Evolutionary conservation across 371 early-diverging fungal species (phyloP).

Genomic region (Rhizopus arrhizus): DNA sequence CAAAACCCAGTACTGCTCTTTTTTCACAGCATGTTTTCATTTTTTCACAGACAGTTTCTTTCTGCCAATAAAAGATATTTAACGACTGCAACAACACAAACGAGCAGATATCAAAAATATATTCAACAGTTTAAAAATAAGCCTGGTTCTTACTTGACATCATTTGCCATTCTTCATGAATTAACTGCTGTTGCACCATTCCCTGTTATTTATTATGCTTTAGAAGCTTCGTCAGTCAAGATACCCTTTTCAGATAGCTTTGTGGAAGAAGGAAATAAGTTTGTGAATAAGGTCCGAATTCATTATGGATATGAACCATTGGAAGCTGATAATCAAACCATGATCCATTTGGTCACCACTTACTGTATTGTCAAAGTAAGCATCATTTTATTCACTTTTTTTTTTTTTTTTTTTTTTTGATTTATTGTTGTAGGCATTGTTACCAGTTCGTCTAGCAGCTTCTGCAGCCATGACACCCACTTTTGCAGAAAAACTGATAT

Average conservation of each 20-base stretch:
- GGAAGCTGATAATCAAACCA: slow-evolving; percentile 51
- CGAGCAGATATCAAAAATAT: slow-evolving; percentile 41
- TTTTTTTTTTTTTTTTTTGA: slow-evolving; percentile 8
- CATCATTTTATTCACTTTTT: background rate
- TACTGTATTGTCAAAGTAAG: slow-evolving; percentile 83
- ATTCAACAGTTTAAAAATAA: slow-evolving; percentile 68
- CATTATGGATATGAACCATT: slow-evolving; percentile 60
- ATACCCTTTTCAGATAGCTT: slow-evolving; percentile 70
- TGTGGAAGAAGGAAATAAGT: slow-evolving; percentile 71
- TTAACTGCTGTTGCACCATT: slow-evolving; percentile 86
- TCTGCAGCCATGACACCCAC: slow-evolving; percentile 74
- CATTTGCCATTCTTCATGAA: slow-evolving; percentile 88
- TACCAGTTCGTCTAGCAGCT: slow-evolving; percentile 69
- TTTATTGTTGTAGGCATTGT: slow-evolving; percentile 37
- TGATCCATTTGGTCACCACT: slow-evolving; percentile 76
- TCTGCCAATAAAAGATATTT: background rate
- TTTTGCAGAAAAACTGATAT: slow-evolving; percentile 54
- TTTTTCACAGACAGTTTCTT: background rate
- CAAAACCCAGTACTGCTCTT: background rate
- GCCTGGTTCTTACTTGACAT: slow-evolving; percentile 78
- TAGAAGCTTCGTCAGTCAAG: slow-evolving; percentile 54
- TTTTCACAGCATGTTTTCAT: background rate
- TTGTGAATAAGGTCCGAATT: slow-evolving; percentile 56
- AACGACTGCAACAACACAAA: background rate
- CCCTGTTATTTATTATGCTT: slow-evolving; percentile 70